Conservation (phyloP, 106 monocot species). For the Allium fistulosum region DNA sequence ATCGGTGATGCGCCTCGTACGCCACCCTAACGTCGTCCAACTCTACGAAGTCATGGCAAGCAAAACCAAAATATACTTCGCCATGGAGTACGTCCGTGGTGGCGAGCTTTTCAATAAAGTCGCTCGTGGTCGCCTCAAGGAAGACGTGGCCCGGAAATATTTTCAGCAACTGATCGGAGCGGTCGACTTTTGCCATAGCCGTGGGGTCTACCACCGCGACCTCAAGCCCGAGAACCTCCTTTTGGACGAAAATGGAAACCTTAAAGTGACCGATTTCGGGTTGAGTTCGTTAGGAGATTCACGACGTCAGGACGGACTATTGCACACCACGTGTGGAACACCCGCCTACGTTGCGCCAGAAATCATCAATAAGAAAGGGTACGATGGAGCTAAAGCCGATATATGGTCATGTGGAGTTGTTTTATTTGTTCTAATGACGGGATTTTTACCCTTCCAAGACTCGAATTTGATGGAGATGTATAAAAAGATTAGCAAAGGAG, state of each 20-base stretch:
- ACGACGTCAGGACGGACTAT: slow-evolving; percentile 33
- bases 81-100: slow-evolving; percentile 60
- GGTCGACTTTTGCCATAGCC: slow-evolving; percentile 65
- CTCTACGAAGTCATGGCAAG: slow-evolving; percentile 77
- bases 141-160: slow-evolving; percentile 44
- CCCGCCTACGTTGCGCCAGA: slow-evolving; percentile 65
- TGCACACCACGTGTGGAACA: slow-evolving; percentile 66
- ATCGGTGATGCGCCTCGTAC: slow-evolving; percentile 56
- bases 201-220: slow-evolving; percentile 60
- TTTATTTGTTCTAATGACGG: slow-evolving; percentile 42
- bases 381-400: slow-evolving; percentile 53
- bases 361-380: slow-evolving; percentile 50
- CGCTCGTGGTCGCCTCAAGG: slow-evolving; percentile 45
- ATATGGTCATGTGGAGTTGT: slow-evolving; percentile 64
- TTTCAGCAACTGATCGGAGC: slow-evolving; percentile 63
- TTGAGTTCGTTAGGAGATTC: slow-evolving; percentile 44
- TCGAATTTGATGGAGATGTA: slow-evolving; percentile 64
- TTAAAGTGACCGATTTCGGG: slow-evolving; percentile 66
- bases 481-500: slow-evolving; percentile 42
- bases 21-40: slow-evolving; percentile 59
- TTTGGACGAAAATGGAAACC: slow-evolving; percentile 45
- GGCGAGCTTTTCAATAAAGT: slow-evolving; percentile 66
- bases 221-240: slow-evolving; percentile 74
- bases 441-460: slow-evolving; percentile 49
- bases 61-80: slow-evolving; percentile 70